phyloP scores from a whole-genome alignment of 768 basidiomycete genomes.

The Phanerochaete carnosa region DNA sequence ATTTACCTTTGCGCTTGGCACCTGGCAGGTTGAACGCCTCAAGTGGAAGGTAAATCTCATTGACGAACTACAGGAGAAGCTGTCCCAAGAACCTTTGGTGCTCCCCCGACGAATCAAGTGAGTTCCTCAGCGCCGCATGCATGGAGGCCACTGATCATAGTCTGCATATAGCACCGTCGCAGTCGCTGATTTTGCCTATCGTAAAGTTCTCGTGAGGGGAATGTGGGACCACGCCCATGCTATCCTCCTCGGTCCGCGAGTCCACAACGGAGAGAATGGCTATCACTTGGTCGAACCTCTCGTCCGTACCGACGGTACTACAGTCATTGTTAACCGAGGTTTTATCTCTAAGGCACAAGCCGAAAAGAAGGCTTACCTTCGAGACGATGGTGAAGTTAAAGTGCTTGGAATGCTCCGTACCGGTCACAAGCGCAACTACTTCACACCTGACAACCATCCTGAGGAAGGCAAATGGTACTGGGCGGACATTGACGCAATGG shows the following conservation, averaged over 20 bases:
- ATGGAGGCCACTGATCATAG: background rate
- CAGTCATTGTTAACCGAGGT: slow-evolving; percentile 89
- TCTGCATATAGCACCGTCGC: slow-evolving; percentile 53
- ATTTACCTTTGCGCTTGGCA: slow-evolving; percentile 85
- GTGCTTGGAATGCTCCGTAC: slow-evolving; percentile 86
- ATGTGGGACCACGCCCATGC: slow-evolving; percentile 75
- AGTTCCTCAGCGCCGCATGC: slow-evolving; percentile 19
- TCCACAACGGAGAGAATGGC: slow-evolving; percentile 85
- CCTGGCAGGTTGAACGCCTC: slow-evolving; percentile 91
- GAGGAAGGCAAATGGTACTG: slow-evolving; percentile 87
- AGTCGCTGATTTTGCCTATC: slow-evolving; percentile 85
- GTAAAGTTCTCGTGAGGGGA: slow-evolving; percentile 79
- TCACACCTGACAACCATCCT: slow-evolving; percentile 88
- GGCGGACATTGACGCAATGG: slow-evolving; percentile 82
- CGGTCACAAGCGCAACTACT: slow-evolving; percentile 67
- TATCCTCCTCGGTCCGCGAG: slow-evolving; percentile 81
- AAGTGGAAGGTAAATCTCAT: slow-evolving; percentile 95
- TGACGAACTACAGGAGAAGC: slow-evolving; percentile 89
- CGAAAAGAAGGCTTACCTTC: slow-evolving; percentile 28
- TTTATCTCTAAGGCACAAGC: slow-evolving; percentile 69
- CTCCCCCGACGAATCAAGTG: slow-evolving; percentile 89
- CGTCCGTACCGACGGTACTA: slow-evolving; percentile 72
- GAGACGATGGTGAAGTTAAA: slow-evolving; percentile 58
- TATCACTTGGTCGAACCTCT: slow-evolving; percentile 89
- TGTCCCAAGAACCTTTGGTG: slow-evolving; percentile 71